phyloP scores from a whole-genome alignment of 176 grass and related monocot genomes.

The Eleusine coracana region DNA sequence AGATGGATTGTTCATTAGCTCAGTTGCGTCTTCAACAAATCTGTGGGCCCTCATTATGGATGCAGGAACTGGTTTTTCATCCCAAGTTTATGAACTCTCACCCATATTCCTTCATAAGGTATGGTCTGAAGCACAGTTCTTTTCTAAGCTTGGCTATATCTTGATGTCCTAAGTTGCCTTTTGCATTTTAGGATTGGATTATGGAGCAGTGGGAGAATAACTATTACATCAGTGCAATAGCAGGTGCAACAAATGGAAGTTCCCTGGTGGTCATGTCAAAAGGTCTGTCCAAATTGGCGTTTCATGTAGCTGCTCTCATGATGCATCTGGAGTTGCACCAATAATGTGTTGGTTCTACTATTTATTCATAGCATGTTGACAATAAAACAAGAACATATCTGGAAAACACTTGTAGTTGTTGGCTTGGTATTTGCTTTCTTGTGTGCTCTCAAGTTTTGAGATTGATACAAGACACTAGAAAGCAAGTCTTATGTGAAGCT shows the following conservation, averaged over 20 bases:
- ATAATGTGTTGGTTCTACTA: not conserved
- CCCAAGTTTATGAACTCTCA: conserved; percentile 96
- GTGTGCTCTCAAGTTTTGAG: conserved; percentile 7
- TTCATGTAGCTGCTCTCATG: not conserved
- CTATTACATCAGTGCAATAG: conserved; percentile 95
- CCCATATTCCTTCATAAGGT: conserved; percentile 97
- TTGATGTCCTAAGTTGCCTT: conserved; percentile 33
- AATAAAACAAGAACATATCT: not conserved
- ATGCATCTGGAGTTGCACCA: not conserved
- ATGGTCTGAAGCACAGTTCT: conserved; percentile 27
- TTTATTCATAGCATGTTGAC: not conserved
- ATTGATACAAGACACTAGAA: conserved; percentile 4
- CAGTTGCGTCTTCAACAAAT: conserved; percentile 84
- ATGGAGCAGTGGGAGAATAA: conserved; percentile 99
- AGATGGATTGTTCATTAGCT: conserved; percentile 97
- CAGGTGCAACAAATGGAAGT: conserved; percentile 87
- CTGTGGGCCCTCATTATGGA: conserved; percentile 99
- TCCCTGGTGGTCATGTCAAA: conserved; percentile 99
- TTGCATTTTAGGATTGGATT: conserved; percentile 88
- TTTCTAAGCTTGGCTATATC: conserved; percentile 1
- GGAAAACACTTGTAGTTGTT: not conserved
- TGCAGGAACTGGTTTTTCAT: conserved; percentile 87
- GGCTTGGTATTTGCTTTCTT: not conserved
- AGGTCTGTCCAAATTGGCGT: conserved; percentile 55
- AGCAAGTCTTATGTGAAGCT: conserved; percentile 12